phyloP scores from a whole-genome alignment of 305 asterid genomes.

The Fraxinus paxiana region DNA sequence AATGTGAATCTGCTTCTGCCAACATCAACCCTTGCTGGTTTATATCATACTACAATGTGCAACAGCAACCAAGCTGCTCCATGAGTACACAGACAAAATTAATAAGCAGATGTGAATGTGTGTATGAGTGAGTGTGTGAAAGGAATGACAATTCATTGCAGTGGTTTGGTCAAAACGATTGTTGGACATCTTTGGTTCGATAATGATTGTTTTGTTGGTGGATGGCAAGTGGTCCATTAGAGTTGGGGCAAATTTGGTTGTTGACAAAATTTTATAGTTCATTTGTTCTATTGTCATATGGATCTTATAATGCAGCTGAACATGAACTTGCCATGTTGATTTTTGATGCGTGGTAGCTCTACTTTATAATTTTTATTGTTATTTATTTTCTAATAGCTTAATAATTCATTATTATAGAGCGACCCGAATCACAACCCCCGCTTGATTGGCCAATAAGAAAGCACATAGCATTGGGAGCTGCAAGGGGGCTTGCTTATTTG shows the following conservation, averaged over 20 bases:
- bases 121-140: not conserved
- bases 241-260: not conserved
- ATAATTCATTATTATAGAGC: conserved; percentile 36
- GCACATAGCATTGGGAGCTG: conserved; percentile 61
- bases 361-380: not conserved
- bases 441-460: conserved; percentile 59
- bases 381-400: conserved; percentile 15
- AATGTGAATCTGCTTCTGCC: not conserved
- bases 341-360: not conserved
- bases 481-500: conserved; percentile 65
- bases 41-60: not conserved
- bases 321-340: not conserved
- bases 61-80: not conserved
- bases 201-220: not conserved
- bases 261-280: not conserved
- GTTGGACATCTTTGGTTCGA: not conserved
- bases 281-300: not conserved
- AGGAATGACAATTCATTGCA: not conserved
- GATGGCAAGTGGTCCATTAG: not conserved
- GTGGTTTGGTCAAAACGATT: not conserved
- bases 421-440: conserved; percentile 47
- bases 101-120: not conserved
- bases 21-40: not conserved
- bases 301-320: conserved; percentile 9
- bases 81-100: not conserved